Base-by-base conservation (phyloP, 805 yeast species). In the Barnettozyma sp. region DNA sequence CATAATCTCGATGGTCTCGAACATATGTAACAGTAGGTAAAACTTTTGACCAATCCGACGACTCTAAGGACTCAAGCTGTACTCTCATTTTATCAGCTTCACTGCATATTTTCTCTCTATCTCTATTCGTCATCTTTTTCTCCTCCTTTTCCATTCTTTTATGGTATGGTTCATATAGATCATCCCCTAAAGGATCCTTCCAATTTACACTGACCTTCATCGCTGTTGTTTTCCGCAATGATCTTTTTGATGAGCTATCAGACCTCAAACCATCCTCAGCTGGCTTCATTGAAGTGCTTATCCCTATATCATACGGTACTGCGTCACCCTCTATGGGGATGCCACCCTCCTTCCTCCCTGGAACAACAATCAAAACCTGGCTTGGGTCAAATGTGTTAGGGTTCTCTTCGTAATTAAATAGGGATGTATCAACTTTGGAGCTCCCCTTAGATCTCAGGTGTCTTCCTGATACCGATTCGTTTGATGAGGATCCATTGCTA, bases 81-180 rank as follows among this genome's bases (percentile, higher is more conserved):
- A 43, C 29, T 15, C 36, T 43, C 43, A 66, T 50, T 30, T 63
- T 68, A 41, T 78, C 82, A 22, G 72, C 70, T 44, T 82, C 88
- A 5, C 62, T 51, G 27, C 66, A 51, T 24, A 76, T 62, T 40
- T 69, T 64, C 30, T 65, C 68, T n/a, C 73, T 60, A 45, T 82
- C 92, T 5, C 69, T 58, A 34, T 54, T 54, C 21, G 44, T 23
- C 70, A 78, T 75, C 26, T 70, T 65, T 47, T 71, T 70, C 55
- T 82, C 92, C 34, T 77, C 80, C 35, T 73, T 72, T 45, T 71
- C 80, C 74, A 78, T 72, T 17, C 73, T 61, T 26, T 66, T 62
- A 55, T 81, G 85, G 46, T 70, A 71, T 9, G 60, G 41, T 21
- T 53, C 48, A 49, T 60, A 76, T 11, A 62, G 13, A 0, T 49